Conservation (phyloP, 306 rosid species). For the Corylus heterophylla region DNA sequence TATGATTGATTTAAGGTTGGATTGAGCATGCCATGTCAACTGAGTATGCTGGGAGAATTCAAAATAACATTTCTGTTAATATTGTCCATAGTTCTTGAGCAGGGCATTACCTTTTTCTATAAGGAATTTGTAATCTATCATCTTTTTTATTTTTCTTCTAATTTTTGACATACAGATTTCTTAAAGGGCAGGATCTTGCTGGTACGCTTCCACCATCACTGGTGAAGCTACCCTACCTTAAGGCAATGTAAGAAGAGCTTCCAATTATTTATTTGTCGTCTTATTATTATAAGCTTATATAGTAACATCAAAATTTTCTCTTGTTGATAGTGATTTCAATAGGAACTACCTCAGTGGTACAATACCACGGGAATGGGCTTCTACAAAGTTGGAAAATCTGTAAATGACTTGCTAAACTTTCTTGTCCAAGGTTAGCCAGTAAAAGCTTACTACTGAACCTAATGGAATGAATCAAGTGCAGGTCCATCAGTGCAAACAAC, state of each 20-base stretch:
- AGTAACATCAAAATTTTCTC: neutral
- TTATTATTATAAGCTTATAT: neutral
- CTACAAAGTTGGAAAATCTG: constrained; percentile 33
- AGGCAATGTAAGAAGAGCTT: constrained; percentile 25
- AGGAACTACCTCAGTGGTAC: constrained; percentile 35
- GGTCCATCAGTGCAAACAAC: constrained; percentile 25
- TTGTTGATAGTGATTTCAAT: constrained; percentile 19
- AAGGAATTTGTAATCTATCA: neutral
- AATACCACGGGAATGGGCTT: constrained; percentile 33
- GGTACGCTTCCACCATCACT: constrained; percentile 33
- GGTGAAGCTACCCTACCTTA: constrained; percentile 30
- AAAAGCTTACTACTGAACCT: neutral
- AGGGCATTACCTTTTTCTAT: too few relatives aligned
- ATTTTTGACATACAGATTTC: neutral
- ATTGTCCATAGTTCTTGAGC: too few relatives aligned
- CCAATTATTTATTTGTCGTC: neutral
- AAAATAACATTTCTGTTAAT: too few relatives aligned
- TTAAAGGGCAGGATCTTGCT: constrained; percentile 28
- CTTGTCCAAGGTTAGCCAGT: neutral
- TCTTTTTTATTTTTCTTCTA: neutral
- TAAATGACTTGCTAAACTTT: constrained; percentile 5
- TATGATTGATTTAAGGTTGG: too few relatives aligned
- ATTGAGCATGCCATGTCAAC: too few relatives aligned
- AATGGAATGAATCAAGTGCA: neutral
- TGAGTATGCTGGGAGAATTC: too few relatives aligned